Base-by-base conservation (phyloP, 805 yeast genomes). In the Spathaspora arborariae region DNA sequence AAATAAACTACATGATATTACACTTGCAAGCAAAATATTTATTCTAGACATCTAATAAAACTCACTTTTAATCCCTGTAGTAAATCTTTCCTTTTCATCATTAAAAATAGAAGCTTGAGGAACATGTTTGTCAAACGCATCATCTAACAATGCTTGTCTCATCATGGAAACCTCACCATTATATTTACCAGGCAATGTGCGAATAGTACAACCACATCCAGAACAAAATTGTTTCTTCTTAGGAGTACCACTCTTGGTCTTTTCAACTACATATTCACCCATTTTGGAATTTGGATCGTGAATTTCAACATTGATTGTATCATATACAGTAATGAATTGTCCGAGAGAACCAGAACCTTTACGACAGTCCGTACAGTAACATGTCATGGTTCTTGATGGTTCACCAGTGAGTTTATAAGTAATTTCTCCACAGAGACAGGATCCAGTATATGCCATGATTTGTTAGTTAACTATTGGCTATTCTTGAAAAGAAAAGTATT, bases 321-420 rank as follows among this genome's bases (percentile, higher is more conserved):
- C 27, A 40, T 45, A 50, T 20, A 30, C 30, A 7, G 42, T 44
- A 15, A 48, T 41, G 21, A 47, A 41, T 45, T 50, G 53, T 4
- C 53, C 53, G 20, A 50, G 40, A 22, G 46, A 45, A 19, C 53
- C 53, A 13, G 53, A 44, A 8, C 53, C 53, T 45, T 50, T 50
- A 20, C 53, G 45, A 26, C 53, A 50, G 22, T 50, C 53, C 2
- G 35, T 9, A 30, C 53, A 50, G 40, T 47, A 50, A 24, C 53
- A 50, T 4, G 43, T 37, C 10, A 47, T 20, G 15, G 42, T 39
- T 22, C 20, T 36, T 7, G 30, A 20, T 26, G 53, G 51, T n/a
- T 41, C 46, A 22, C 49, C 45, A 7, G 2, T 37, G 27, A 45
- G 35, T 2, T 22, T 26, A 16, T 45, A 20, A 18, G 22, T 18